Evolutionary conservation across 2,329 filamentous ascomycete species (phyloP), one percentile per base, ranked within the genome.

Genomic region (Lasiodiplodia theobromae): DNA sequence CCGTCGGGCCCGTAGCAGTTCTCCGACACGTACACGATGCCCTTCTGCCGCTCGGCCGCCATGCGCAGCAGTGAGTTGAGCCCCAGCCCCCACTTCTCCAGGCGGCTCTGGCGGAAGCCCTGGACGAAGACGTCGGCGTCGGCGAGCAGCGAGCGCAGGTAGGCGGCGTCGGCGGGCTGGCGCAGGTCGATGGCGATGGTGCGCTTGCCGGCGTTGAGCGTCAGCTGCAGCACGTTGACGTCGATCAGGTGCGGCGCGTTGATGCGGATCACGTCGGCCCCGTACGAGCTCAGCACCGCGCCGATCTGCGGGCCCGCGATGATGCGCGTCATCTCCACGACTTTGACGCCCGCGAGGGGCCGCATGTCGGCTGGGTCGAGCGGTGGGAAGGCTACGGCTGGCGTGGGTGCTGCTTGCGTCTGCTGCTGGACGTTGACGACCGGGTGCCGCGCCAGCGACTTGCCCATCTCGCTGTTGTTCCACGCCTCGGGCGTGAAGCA

Each of bases 121-220:
- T 87, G 83, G 25, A 88, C 74, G 68, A 87, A 83, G 44, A 87
- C 81, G 71, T 88, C 86, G 2, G 82, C 85, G 2, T 84, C 83
- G 5, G 73, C 72, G 14, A 87, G 72, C 1, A 87, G 79, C 6
- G 79, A 75, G 2, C 77, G 73, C 0, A 86, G 74, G 10, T 80
- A 77, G 1, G 73, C 72, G 68, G 78, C 79, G 58, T 84, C 84
- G 1, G 76, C 73, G 1, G 78, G 71, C 3, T 81, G 77, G 53
- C 80, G 79, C 44, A 87, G 81, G 71, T 88, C 83, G 2, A 88
- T 74, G 16, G 77, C 74, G 3, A 81, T 77, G 1, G 82, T 84
- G 63, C 80, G 79, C 73, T 85, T 85, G n/a, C 84, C 84, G 52
- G 82, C 80, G 62, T 81, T 84, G 21, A 84, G 74, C 49, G 82